Conservation (phyloP, 768 basidiomycete genomes). For the Auricularia auricula-judae region DNA sequence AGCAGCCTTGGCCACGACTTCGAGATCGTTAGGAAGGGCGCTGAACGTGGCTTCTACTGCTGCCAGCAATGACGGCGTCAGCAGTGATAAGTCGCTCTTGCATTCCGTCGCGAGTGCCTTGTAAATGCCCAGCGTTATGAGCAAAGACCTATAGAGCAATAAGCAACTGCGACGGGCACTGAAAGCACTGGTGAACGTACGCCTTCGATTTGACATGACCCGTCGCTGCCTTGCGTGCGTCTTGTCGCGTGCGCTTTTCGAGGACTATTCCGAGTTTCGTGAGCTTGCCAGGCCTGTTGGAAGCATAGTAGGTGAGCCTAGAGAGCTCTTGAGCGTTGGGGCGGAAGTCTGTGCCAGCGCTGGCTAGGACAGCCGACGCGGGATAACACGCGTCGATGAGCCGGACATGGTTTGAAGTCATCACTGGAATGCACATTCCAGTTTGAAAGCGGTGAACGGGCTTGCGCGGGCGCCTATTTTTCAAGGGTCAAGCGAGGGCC, state of each 20-base stretch:
- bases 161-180: not conserved
- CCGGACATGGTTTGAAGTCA: conserved; percentile 75
- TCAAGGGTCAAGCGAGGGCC: not conserved
- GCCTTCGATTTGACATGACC: conserved; percentile 73
- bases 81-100: conserved; percentile 65
- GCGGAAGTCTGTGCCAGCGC: conserved; percentile 64
- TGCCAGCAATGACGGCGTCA: conserved; percentile 58
- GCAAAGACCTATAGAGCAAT: conserved; percentile 41
- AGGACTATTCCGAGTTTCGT: conserved; percentile 66
- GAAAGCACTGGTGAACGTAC: conserved; percentile 33
- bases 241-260: conserved; percentile 57
- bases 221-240: conserved; percentile 55
- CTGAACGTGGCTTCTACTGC: conserved; percentile 48
- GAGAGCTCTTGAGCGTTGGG: conserved; percentile 82
- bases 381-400: conserved; percentile 84
- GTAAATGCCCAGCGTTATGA: conserved; percentile 76
- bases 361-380: conserved; percentile 57
- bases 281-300: conserved; percentile 72
- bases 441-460: not conserved
- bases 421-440: conserved; percentile 50
- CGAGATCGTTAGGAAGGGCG: conserved; percentile 42
- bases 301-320: conserved; percentile 76
- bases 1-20: conserved; percentile 66
- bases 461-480: not conserved
- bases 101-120: conserved; percentile 80